Conservation (phyloP, 108 stramenopile genomes). For the Stephanodiscus triporus region DNA sequence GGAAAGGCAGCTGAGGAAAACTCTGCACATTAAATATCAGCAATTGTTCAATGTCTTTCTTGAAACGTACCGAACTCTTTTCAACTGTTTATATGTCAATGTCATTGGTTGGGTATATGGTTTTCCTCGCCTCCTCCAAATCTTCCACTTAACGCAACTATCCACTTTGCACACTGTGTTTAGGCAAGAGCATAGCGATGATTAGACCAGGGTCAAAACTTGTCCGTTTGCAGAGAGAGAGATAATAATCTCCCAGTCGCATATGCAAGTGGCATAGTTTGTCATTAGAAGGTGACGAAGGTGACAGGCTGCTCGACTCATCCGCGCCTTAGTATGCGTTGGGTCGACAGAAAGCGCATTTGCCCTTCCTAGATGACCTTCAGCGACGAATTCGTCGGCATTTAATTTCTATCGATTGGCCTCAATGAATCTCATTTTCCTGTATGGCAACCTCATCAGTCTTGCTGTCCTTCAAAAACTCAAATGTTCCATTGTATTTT, state of each 20-base stretch:
- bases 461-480: no score
- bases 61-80: slow-evolving; percentile 7
- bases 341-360: slow-evolving; percentile 45
- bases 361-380: slow-evolving; percentile 34
- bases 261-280: slow-evolving; percentile 31
- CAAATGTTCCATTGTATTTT: slow-evolving; percentile 20
- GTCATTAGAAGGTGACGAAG: slow-evolving; percentile 32
- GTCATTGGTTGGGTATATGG: background rate
- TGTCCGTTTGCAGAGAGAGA: slow-evolving; percentile 9
- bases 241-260: slow-evolving; percentile 43
- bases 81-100: slow-evolving; percentile 17
- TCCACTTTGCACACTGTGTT: slow-evolving; percentile 21
- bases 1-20: no score
- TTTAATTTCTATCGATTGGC: slow-evolving; percentile 38
- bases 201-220: slow-evolving; percentile 16
- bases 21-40: no score
- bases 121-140: slow-evolving; percentile 32
- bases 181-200: slow-evolving; percentile 24
- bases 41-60: background rate
- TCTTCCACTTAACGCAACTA: slow-evolving; percentile 27
- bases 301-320: slow-evolving; percentile 56
- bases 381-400: slow-evolving; percentile 43
- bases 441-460: slow-evolving; percentile 13
- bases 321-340: slow-evolving; percentile 14
- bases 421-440: slow-evolving; percentile 26